phyloP scores from a whole-genome alignment of 345 rosid genomes.

The Linum lewisii region DNA sequence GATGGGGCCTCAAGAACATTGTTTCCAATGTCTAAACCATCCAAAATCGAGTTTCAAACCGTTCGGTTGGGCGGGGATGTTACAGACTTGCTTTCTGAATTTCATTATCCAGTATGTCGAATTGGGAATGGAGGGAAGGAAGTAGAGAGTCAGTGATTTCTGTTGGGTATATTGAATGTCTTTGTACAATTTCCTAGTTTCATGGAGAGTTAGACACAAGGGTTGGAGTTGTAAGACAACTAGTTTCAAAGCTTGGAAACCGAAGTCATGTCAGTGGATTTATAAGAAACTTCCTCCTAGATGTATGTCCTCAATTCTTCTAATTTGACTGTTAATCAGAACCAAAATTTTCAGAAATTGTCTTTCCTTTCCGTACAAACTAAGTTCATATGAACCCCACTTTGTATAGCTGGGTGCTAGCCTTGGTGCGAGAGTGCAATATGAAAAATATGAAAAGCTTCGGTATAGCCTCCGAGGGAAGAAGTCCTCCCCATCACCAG shows the following conservation, averaged over 20 bases:
- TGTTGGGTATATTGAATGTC: slow-evolving; percentile 7
- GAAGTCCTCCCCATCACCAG: slow-evolving; percentile 51
- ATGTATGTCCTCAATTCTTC: slow-evolving; percentile 30
- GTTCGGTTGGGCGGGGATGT: too few species aligned
- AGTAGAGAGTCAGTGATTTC: background rate
- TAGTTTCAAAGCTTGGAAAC: slow-evolving; percentile 62
- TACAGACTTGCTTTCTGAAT: background rate
- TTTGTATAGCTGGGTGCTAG: slow-evolving; percentile 43
- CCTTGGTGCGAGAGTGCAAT: slow-evolving; percentile 61
- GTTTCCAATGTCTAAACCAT: too few species aligned
- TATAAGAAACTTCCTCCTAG: slow-evolving; percentile 57
- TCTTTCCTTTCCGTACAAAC: too few species aligned
- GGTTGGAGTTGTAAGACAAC: slow-evolving; percentile 48
- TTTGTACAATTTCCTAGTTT: slow-evolving; percentile 30
- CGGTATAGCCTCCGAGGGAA: slow-evolving; percentile 58
- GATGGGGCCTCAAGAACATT: too few species aligned
- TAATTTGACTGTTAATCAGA: background rate
- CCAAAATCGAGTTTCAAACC: too few species aligned
- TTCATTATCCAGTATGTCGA: background rate
- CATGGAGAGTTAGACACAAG: slow-evolving; percentile 86
- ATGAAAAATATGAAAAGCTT: slow-evolving; percentile 58
- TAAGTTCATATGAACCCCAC: background rate
- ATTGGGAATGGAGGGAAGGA: background rate
- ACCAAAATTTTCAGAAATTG: background rate
- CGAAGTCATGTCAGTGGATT: slow-evolving; percentile 52